Base-by-base conservation (phyloP, 805 yeast species). In the Saturnispora mendoncae region DNA sequence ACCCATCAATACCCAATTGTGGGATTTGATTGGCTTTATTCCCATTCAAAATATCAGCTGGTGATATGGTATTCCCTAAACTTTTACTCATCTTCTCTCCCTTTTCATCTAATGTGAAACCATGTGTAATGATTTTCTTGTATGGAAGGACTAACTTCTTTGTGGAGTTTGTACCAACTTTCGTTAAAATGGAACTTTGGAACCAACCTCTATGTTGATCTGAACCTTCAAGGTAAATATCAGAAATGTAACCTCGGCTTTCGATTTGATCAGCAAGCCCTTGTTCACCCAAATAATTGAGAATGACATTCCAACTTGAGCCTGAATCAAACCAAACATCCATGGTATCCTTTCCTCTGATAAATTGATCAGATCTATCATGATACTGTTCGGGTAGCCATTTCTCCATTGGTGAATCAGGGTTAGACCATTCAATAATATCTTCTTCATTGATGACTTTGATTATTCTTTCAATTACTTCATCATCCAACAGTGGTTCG, bases 261-360 rank as follows among this genome's bases (percentile, higher is more conserved):
- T 49, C 44, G 4, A 64, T 61, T 37, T 55, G 56, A 2, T 56
- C 55, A 4, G 56, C 24, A 10, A 69, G 50, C 1, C 60, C 58
- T 26, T 62, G 60, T 10, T 64, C 46, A 3, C 51, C 46, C 26
- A 68, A 62, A 38, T 69, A 67, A 2, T 60, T 56, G 32, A 63
- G 65, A 17, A 82, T 64, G 34, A 74, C 69, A 9, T 76, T 72
- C 97, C 98, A 92, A 26, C 92, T 80, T 0, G 94, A 76, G 0
- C 99, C 99, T 30, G 95, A 83, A 60, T 92, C 99, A 64, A 92
- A 90, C 99, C 99, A 92, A 15, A 92, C 98, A 62, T 92, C 99
- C 87, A 92, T 83, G 0, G 98, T 92, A 51, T 92, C 98, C 33
- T 68, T 72, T 1, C 95, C 90, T 52, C 84, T 81, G 19, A 55